Evolutionary conservation across 495 filamentous ascomycete genomes (phyloP).

Genomic region (Podospora appendiculata): DNA sequence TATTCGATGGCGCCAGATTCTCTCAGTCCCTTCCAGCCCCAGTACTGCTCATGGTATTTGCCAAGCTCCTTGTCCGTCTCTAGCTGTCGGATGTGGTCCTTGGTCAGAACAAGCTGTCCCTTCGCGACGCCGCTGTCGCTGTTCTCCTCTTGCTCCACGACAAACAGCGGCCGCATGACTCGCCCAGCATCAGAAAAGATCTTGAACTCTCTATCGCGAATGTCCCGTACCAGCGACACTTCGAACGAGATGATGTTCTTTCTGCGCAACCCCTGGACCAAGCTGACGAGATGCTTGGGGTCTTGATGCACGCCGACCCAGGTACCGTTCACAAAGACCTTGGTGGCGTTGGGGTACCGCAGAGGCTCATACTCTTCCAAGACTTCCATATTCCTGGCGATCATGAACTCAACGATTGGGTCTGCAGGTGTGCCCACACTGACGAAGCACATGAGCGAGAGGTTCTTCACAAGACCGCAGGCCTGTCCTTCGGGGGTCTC

Average conservation of each 20-base stretch:
- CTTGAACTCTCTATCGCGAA: conserved; percentile 95
- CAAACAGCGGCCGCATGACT: conserved; percentile 87
- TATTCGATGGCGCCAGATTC: conserved; percentile 81
- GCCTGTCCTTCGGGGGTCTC: conserved; percentile 98
- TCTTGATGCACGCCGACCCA: conserved; percentile 92
- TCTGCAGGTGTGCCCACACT: conserved; percentile 85
- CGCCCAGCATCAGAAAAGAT: conserved; percentile 96
- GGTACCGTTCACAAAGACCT: conserved; percentile 95
- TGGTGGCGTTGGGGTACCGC: conserved; percentile 83
- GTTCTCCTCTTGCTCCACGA: conserved; percentile 64
- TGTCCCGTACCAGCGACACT: conserved; percentile 88
- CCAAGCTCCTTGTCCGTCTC: conserved; percentile 47
- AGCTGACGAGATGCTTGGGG: conserved; percentile 67
- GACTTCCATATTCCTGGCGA: conserved; percentile 86
- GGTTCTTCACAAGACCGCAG: conserved; percentile 96
- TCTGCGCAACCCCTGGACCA: conserved; percentile 70
- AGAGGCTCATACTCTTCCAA: conserved; percentile 93
- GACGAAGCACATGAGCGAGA: conserved; percentile 97
- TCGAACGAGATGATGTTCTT: conserved; percentile 74
- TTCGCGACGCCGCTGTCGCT: conserved; percentile 57
- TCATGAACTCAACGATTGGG: conserved; percentile 92
- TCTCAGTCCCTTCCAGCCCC: conserved; percentile 82
- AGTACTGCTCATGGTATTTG: conserved; percentile 53
- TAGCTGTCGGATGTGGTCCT: conserved; percentile 68
- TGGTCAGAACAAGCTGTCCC: conserved; percentile 74